Conservation (phyloP, 2,329 filamentous ascomycete species). For the Pseudocercospora macadamiae region DNA sequence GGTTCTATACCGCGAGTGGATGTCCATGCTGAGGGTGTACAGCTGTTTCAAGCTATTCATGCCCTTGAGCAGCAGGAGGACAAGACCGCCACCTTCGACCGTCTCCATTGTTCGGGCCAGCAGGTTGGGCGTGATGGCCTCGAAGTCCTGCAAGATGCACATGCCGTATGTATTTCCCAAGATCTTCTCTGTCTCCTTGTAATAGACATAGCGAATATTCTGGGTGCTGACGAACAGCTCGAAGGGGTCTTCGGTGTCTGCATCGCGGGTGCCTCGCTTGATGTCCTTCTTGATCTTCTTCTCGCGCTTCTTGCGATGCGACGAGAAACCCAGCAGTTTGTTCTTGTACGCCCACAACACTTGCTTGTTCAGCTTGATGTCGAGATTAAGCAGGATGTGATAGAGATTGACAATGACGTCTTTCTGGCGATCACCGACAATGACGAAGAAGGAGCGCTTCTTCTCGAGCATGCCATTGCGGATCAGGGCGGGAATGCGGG, state of each 20-base stretch:
- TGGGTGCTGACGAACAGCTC: conserved; percentile 95
- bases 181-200: conserved; percentile 99
- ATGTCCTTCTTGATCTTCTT: conserved; percentile 98
- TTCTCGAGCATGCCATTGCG: conserved; percentile 91
- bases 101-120: conserved; percentile 95
- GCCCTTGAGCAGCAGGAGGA: conserved; percentile 87
- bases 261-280: conserved; percentile 88
- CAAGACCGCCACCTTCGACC: conserved; percentile 91
- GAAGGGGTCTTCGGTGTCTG: conserved; percentile 91
- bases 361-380: conserved; percentile 93
- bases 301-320: conserved; percentile 97
- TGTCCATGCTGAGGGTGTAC: conserved; percentile 96
- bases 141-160: conserved; percentile 98
- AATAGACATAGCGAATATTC: conserved; percentile 98
- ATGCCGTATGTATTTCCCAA: conserved; percentile 97
- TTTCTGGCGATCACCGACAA: conserved; percentile 91
- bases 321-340: conserved; percentile 90
- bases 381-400: conserved; percentile 86
- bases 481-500: conserved; percentile 87
- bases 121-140: conserved; percentile 95
- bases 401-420: conserved; percentile 96
- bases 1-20: conserved; percentile 93
- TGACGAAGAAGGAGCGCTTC: conserved; percentile 96
- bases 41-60: conserved; percentile 98
- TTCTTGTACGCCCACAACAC: conserved; percentile 99